Conservation (phyloP, 345 rosid species). For the Crucihimalaya himalaica region DNA sequence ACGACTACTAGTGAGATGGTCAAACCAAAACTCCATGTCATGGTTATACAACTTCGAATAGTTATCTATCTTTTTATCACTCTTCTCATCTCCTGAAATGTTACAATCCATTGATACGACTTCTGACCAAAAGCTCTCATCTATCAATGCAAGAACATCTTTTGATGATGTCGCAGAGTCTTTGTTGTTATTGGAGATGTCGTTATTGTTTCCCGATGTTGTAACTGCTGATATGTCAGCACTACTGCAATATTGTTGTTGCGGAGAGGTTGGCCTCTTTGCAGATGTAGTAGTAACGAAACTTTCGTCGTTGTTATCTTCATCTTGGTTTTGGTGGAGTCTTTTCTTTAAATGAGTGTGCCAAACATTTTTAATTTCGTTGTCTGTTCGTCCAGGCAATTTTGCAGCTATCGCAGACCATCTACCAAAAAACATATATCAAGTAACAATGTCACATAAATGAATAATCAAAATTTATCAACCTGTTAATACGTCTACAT, state of each 20-base stretch:
- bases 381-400: constrained; percentile 58
- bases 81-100: constrained; percentile 18
- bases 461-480: not conserved
- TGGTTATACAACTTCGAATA: constrained; percentile 24
- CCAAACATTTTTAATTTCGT: constrained; percentile 58
- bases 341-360: constrained; percentile 49
- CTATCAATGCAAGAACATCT: constrained; percentile 29
- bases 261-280: constrained; percentile 24
- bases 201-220: constrained; percentile 31
- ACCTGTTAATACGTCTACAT: not conserved
- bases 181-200: constrained; percentile 28
- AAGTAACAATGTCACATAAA: constrained; percentile 1
- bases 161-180: constrained; percentile 29
- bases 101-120: constrained; percentile 28
- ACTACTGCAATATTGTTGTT: constrained; percentile 33
- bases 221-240: constrained; percentile 31
- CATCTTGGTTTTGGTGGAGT: constrained; percentile 28
- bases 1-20: constrained; percentile 24
- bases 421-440: constrained; percentile 24
- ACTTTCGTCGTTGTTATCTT: not conserved
- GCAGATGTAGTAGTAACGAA: not conserved
- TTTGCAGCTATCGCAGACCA: constrained; percentile 59
- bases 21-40: constrained; percentile 38
- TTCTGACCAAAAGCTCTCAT: constrained; percentile 44
- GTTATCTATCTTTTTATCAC: constrained; percentile 9